phyloP scores from a whole-genome alignment of 2,329 filamentous ascomycete genomes.

The Diaporthe destruens region DNA sequence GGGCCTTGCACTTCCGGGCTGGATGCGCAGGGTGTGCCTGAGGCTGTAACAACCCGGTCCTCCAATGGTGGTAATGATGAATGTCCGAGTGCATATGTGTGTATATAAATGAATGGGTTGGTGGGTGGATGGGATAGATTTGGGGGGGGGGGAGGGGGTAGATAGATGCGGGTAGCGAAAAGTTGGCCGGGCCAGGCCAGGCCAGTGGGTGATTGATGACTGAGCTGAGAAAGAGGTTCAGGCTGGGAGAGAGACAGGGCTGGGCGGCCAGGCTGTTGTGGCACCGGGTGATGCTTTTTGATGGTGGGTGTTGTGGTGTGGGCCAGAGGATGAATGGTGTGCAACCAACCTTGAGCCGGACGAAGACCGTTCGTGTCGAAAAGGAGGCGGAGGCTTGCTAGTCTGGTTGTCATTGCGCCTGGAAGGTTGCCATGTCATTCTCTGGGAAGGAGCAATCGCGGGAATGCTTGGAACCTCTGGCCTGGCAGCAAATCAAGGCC shows the following conservation, averaged over 20 bases:
- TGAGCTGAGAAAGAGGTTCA: neutral
- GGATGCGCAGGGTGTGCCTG: constrained; percentile 9
- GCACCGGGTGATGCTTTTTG: constrained; percentile 10
- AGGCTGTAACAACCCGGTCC: neutral
- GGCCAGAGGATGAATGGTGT: constrained; percentile 27
- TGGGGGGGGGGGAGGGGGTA: no score
- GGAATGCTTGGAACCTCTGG: constrained; percentile 30
- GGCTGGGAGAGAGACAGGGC: neutral
- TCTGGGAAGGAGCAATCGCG: constrained; percentile 29
- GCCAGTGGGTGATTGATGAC: neutral
- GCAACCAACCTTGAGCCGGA: constrained; percentile 38
- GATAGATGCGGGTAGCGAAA: neutral
- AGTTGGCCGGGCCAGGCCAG: neutral
- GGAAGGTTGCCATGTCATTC: constrained; percentile 42
- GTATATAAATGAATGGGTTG: neutral
- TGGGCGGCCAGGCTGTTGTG: constrained; percentile 4
- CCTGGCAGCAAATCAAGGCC: constrained; percentile 27
- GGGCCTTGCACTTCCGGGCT: constrained; percentile 18
- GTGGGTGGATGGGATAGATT: neutral
- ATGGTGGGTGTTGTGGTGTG: neutral
- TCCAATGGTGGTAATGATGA: constrained; percentile 2
- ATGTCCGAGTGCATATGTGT: neutral
- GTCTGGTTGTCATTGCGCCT: constrained; percentile 41
- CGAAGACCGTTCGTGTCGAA: constrained; percentile 37
- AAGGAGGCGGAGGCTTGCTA: constrained; percentile 34